Evolutionary conservation across 306 rosid genomes (phyloP).

Genomic region (Gastrolobium bilobum): DNA sequence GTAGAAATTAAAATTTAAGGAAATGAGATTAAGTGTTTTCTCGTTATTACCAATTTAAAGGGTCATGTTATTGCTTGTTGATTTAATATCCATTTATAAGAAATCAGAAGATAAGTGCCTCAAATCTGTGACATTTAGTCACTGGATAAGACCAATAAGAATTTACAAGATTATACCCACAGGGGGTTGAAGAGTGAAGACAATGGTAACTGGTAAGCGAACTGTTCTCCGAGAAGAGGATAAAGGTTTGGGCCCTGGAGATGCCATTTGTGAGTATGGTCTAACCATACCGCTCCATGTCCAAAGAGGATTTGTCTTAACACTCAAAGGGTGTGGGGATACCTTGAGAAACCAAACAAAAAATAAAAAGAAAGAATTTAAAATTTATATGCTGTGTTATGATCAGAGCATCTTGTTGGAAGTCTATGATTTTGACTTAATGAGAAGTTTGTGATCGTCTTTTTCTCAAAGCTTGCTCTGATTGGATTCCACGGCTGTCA

Average conservation of each 20-base stretch:
- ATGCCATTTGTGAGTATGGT: neutral
- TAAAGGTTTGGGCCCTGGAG: too few relatives aligned
- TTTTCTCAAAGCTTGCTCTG: constrained; percentile 16
- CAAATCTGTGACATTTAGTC: neutral
- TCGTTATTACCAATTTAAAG: neutral
- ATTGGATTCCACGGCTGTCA: constrained; percentile 5
- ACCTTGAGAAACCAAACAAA: neutral
- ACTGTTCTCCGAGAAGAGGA: too few relatives aligned
- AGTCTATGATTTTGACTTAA: neutral
- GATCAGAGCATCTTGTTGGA: neutral
- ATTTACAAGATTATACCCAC: neutral
- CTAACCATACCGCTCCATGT: neutral
- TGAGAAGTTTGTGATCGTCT: neutral
- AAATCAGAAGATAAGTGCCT: constrained; percentile 13
- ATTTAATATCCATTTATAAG: neutral
- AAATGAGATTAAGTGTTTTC: neutral
- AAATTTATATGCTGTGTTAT: neutral
- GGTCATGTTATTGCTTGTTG: neutral
- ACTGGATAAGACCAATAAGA: neutral
- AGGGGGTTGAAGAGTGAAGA: neutral
- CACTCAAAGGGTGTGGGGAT: too few relatives aligned
- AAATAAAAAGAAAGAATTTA: neutral
- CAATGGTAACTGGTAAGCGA: too few relatives aligned
- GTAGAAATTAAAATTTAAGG: neutral
- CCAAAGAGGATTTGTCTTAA: neutral